Conservation (phyloP, 1,139 yeast species). For the Suhomyces bolitotheri region DNA sequence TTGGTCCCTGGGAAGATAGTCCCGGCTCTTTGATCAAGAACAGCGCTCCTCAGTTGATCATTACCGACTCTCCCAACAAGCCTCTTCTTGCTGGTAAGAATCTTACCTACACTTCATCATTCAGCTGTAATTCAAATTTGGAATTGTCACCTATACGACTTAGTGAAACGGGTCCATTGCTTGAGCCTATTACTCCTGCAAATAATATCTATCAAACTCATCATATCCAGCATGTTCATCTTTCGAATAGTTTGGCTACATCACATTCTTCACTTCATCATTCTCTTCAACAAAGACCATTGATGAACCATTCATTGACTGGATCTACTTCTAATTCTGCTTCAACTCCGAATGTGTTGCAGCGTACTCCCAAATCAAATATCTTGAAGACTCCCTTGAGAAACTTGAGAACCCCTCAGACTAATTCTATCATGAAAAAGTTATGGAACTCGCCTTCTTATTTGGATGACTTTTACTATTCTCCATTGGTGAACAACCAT, state of each 20-base stretch:
- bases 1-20: slow-evolving; percentile 12
- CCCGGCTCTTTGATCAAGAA: slow-evolving; percentile 2
- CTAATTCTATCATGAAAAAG: slow-evolving; percentile 46
- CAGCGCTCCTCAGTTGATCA: slow-evolving; percentile 29
- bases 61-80: slow-evolving; percentile 40
- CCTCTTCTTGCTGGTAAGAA: slow-evolving; percentile 47
- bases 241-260: slow-evolving; percentile 1
- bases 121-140: slow-evolving; percentile 63
- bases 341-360: slow-evolving; percentile 12
- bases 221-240: slow-evolving; percentile 18
- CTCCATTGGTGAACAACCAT: slow-evolving; percentile 48
- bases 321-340: slow-evolving; percentile 6
- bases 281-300: slow-evolving; percentile 16
- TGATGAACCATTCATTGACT: slow-evolving; percentile 11
- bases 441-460: slow-evolving; percentile 67
- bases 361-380: slow-evolving; percentile 34
- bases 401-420: slow-evolving; percentile 43
- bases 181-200: slow-evolving; percentile 58
- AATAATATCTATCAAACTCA: slow-evolving; percentile 26
- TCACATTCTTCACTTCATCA: slow-evolving; percentile 10
- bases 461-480: slow-evolving; percentile 65
- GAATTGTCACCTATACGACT: slow-evolving; percentile 62
- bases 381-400: slow-evolving; percentile 40
- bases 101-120: slow-evolving; percentile 55
- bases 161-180: slow-evolving; percentile 60